Evolutionary conservation across 2,329 filamentous ascomycete species (phyloP).

Genomic region (Pseudogymnoascus sp.): DNA sequence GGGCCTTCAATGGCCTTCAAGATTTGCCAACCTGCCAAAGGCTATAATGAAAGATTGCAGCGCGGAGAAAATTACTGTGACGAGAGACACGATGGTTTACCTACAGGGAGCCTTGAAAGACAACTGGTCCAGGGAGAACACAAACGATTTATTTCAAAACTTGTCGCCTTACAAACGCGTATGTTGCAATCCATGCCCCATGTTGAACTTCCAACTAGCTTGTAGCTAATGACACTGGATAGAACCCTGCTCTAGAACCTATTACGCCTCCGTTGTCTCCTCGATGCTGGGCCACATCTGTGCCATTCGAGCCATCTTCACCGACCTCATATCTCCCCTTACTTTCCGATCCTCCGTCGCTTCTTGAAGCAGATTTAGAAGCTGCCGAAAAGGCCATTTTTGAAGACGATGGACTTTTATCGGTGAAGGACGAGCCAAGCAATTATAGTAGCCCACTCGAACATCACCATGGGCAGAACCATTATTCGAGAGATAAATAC

Average conservation of each 20-base stretch:
- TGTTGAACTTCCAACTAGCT: not conserved
- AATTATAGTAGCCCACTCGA: not conserved
- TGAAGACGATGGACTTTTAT: slow-evolving; percentile 19
- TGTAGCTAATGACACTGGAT: not conserved
- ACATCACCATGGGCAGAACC: not conserved
- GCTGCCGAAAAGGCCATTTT: slow-evolving; percentile 23
- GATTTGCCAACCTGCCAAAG: slow-evolving; percentile 14
- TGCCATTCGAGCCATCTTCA: slow-evolving; percentile 21
- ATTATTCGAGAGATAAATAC: not conserved
- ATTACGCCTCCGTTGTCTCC: slow-evolving; percentile 27
- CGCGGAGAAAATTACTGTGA: slow-evolving; percentile 22
- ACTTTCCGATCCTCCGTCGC: slow-evolving; percentile 12
- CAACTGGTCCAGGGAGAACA: slow-evolving; percentile 18
- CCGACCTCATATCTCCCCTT: slow-evolving; percentile 12
- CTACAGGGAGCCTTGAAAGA: slow-evolving; percentile 16
- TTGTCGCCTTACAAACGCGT: slow-evolving; percentile 21
- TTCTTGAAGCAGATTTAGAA: slow-evolving; percentile 17
- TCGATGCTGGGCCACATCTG: not conserved
- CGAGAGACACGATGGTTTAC: slow-evolving; percentile 20
- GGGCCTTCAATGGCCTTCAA: slow-evolving; percentile 18
- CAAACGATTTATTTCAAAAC: slow-evolving; percentile 17
- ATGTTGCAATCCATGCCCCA: not conserved
- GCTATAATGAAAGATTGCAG: slow-evolving; percentile 18
- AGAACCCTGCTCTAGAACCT: slow-evolving; percentile 19
- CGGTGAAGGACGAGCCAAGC: not conserved